Evolutionary conservation across 2,329 filamentous ascomycete species (phyloP), one percentile per base, ranked within the genome.

Genomic region (Pseudogymnoascus sp.): DNA sequence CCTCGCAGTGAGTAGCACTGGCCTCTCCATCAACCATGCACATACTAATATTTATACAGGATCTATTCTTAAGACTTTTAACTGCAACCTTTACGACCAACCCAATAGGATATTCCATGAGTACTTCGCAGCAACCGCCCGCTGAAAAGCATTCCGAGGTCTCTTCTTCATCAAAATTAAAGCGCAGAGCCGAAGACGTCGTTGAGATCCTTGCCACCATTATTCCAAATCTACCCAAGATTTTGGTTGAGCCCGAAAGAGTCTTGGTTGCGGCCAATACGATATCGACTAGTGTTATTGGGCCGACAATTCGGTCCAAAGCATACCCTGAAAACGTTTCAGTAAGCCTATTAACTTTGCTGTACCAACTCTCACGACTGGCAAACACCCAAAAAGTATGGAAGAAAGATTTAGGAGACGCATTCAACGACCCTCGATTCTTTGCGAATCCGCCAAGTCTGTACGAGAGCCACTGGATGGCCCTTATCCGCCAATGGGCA

Each of bases 71-170:
- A 11, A 84, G 93, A 14, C 83, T 99, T 1, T 81, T 99, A 12
- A 90, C 93, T 3, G 95, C 93, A n/a, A 89, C 96, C 2, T 97
- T 97, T 73, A 96, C 95, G 0, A 96, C 91, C 7, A 86, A 91
- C 42, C 91, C 93, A 1, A 82, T 91, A 68, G 87, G 86, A 1
- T 89, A 91, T 68, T 77, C 86, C 0, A 88, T 85, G 64, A 82
- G 90, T 40, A 71, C 72, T 11, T 74, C 73, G n/a, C 72, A 79
- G 43, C 71, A 77, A 14, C 66, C 71, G 67, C 69, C 79, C 70
- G 69, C 69, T 71, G 74, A 70, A 64, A 74, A 73, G 74, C 77
- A 66, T 66, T 74, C 69, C 66, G 76, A 76, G 65, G 77, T 73
- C 38, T 62, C 59, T 5, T 49, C 66, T 71, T 23, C 63, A 71